phyloP scores from a whole-genome alignment of 305 asterid genomes.

The Solanum hybrid region DNA sequence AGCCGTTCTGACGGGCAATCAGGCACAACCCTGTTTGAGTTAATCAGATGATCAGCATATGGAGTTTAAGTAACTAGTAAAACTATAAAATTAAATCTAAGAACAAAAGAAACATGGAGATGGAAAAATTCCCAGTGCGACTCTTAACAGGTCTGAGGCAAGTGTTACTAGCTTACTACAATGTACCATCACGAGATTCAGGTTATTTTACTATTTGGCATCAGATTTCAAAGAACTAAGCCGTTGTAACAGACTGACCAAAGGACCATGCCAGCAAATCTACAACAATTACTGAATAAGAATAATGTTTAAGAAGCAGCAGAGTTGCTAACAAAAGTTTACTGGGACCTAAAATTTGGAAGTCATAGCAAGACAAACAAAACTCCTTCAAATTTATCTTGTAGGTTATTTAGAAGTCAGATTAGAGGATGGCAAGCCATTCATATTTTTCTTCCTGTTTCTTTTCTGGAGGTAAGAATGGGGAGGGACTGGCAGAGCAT shows the following conservation, averaged over 20 bases:
- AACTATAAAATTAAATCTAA: neutral
- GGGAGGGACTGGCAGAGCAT: neutral
- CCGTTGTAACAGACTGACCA: neutral
- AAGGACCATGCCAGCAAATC: neutral
- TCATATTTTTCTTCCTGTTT: neutral
- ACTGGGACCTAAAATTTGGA: neutral
- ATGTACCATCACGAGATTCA: neutral
- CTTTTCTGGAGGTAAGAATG: neutral
- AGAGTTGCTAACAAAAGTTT: neutral
- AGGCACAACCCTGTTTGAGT: constrained; percentile 63
- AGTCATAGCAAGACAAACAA: neutral
- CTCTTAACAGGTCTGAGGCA: neutral
- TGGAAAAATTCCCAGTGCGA: neutral
- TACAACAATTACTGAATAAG: neutral
- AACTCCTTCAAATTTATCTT: neutral
- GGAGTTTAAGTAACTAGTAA: neutral
- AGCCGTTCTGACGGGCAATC: constrained; percentile 72
- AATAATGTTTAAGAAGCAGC: neutral
- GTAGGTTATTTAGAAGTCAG: neutral
- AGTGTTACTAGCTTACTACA: neutral
- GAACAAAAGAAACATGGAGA: neutral
- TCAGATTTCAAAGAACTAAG: neutral
- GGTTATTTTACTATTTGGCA: neutral
- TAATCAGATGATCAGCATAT: constrained; percentile 3
- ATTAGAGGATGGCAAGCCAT: neutral